A percentile compares a stretch with the other conserved stretches of the same genome.
phyloP scores from a whole-genome alignment of 768 basidiomycete species.

The Kwoniella dendrophila region DNA sequence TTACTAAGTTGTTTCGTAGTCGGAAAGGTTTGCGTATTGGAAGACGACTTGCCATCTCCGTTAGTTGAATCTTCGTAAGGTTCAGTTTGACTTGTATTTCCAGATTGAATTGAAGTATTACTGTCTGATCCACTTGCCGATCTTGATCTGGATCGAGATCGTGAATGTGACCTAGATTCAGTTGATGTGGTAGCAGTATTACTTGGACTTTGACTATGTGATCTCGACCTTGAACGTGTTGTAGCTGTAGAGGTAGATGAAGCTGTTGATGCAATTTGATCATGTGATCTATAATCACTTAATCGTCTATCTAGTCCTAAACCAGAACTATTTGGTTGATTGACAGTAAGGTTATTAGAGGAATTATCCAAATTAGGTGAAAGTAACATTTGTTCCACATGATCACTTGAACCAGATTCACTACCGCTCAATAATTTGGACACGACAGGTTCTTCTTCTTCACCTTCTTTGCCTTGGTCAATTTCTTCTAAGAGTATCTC shows the following conservation, averaged over 20 bases:
- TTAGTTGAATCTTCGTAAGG: background rate
- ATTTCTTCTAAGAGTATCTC: slow-evolving; percentile 43
- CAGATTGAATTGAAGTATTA: background rate
- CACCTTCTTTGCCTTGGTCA: slow-evolving; percentile 5
- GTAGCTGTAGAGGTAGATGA: too few relatives aligned
- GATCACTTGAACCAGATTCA: slow-evolving; percentile 16
- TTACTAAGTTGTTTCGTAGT: slow-evolving; percentile 11
- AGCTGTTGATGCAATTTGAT: background rate
- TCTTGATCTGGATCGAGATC: slow-evolving; percentile 10
- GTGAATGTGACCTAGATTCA: slow-evolving; percentile 5
- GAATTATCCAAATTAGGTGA: background rate
- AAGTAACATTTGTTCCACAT: slow-evolving; percentile 22
- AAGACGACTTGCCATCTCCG: background rate
- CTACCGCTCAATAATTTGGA: background rate
- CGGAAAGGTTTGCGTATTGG: background rate
- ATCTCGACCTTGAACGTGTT: too few relatives aligned
- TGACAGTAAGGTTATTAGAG: background rate
- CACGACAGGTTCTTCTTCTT: background rate
- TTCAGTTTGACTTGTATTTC: slow-evolving; percentile 8
- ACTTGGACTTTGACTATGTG: background rate
- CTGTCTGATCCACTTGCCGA: slow-evolving; percentile 19
- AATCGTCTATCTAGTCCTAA: too few relatives aligned
- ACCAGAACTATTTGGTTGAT: too few relatives aligned
- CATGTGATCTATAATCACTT: slow-evolving; percentile 14
- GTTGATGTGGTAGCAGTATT: slow-evolving; percentile 20